Evolutionary conservation across 371 early-diverging fungal genomes (phyloP).

Genomic region (Rhizopus stolonifer): DNA sequence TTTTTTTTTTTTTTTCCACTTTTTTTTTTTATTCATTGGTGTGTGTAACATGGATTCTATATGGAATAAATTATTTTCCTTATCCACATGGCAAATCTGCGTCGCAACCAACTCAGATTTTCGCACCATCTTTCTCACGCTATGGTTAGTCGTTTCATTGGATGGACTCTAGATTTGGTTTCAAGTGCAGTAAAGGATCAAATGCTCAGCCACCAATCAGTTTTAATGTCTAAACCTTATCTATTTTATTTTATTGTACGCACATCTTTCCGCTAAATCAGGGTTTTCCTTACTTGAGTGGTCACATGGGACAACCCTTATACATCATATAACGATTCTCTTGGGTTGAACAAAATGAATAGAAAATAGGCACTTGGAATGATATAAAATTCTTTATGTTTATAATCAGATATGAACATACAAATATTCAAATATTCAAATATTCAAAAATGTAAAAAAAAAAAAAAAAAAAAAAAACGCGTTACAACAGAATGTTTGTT

Average conservation of each 20-base stretch:
- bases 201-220: neutral
- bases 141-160: slow-evolving; percentile 2
- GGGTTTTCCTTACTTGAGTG: neutral
- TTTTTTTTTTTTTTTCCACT: neutral
- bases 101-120: neutral
- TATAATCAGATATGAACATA: no score
- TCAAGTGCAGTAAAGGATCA: neutral
- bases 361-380: neutral
- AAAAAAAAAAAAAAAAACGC: no score
- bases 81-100: neutral
- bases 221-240: neutral
- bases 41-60: neutral
- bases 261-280: neutral
- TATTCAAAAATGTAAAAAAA: no score
- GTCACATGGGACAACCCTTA: neutral
- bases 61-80: neutral
- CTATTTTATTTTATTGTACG: neutral
- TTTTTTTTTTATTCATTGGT: neutral
- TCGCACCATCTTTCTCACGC: slow-evolving; percentile 16
- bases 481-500: no score
- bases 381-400: no score
- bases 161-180: neutral
- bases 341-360: neutral
- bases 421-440: no score
- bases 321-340: neutral